Evolutionary conservation across 352 stramenopile genomes (phyloP), one percentile per base, ranked within the genome.

Genomic region (Phytophthora palmivora): DNA sequence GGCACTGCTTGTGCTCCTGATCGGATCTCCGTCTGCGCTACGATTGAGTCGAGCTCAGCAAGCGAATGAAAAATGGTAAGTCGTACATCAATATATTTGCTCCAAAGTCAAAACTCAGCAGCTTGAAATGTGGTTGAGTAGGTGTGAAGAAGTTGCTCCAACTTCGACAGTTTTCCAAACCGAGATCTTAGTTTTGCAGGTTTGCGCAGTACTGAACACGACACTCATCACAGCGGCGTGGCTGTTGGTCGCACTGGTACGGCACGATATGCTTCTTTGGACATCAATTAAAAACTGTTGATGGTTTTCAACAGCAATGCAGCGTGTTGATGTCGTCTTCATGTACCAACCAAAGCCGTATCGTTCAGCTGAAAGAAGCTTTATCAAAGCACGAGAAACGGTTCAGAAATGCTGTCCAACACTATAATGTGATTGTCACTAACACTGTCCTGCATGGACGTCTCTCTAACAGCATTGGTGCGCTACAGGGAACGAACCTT

Each of bases 221-320:
- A 41, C 74, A 12, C 50, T 89, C 4, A 56, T 86, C 30, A 83
- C 68, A 2, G 8, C 66, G 34, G 79, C 78, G 2, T 91, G 78
- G 76, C 45, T 91, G 11, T 54, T 84, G 15, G 58, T 89, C n/a
- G 70, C 72, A 3, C 39, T 91, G 44, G 82, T 91, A 72, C 24
- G 70, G 15, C 30, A 30, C 2, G 19, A 18, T 21, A 22, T 24
- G 9, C 16, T 36, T 21, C 26, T 32, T 36, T 39, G 16, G n/a
- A 8, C 15, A 43, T 33, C 36, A 0, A 10, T 15, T 21, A 39
- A 55, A 11, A 9, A 19, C 16, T 18, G 5, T 22, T 8, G 21
- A 6, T 6, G 24, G 24, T 28, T 28, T 28, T 11, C 16, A 49
- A 18, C 33, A 73, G 68, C 63, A 73, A 64, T 67, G 58, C 41